These are phyloP conservation scores for Pichia rugopelliculosa DNA, from an alignment of 805 yeast genomes.

Conservation along the genomic window DNA sequence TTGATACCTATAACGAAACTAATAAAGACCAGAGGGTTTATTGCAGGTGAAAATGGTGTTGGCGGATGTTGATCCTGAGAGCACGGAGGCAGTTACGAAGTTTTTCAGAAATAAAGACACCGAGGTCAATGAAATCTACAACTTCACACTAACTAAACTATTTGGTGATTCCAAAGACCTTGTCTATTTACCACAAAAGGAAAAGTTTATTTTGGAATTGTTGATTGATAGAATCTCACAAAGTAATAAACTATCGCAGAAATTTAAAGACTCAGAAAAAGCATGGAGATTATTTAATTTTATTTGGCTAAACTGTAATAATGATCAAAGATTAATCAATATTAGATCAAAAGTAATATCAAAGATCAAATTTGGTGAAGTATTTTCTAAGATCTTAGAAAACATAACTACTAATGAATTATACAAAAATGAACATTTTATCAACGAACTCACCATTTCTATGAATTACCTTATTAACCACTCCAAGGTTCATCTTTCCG, in stretches of 20 bases:
- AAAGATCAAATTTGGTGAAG: conserved; percentile 35
- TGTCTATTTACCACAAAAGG: conserved; percentile 48
- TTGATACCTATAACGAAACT: background rate
- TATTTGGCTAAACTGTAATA: conserved; percentile 20
- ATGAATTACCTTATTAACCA: conserved; percentile 14
- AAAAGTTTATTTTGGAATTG: conserved; percentile 49
- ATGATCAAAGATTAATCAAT: conserved; percentile 17
- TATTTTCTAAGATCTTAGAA: conserved; percentile 22
- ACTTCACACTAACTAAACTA: conserved; percentile 28
- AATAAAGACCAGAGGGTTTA: background rate
- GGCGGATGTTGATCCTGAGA: background rate
- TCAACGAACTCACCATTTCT: conserved; percentile 16
- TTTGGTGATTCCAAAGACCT: conserved; percentile 18
- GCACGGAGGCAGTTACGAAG: conserved; percentile 49
- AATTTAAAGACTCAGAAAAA: conserved; percentile 35
- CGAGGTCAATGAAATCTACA: conserved; percentile 35
- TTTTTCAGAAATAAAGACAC: conserved; percentile 49
- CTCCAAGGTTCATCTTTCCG: conserved; percentile 14
- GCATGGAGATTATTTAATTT: conserved; percentile 47
- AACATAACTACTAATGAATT: conserved; percentile 16
- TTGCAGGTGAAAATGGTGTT: background rate
- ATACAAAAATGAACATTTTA: conserved; percentile 16
- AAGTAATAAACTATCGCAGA: conserved; percentile 22
- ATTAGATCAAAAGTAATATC: conserved; percentile 36
- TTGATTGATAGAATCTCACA: conserved; percentile 56